These are phyloP conservation scores for Fusarium algeriense DNA, from an alignment of 2,329 filamentous ascomycete genomes.

Conservation along the genomic window DNA sequence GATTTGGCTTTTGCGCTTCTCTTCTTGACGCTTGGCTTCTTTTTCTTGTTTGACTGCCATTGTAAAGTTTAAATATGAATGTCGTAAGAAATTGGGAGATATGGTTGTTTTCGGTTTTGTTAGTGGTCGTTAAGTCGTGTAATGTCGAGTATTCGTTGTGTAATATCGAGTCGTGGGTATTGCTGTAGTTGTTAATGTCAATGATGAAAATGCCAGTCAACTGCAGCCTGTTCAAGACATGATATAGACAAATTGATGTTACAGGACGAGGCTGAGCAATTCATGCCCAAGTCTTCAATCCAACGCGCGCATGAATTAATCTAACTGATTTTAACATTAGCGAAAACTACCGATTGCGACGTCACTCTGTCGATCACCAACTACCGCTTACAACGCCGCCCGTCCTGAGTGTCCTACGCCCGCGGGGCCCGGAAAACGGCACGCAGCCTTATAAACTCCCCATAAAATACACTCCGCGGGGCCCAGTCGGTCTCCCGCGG, in stretches of 20 bases:
- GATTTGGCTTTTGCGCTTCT: background rate
- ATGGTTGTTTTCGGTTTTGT: background rate
- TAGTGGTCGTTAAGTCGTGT: background rate
- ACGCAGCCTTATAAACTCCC: background rate
- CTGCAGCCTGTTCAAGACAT: no score
- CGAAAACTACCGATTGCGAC: background rate
- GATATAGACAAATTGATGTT: background rate
- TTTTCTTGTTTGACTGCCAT: conserved; percentile 1
- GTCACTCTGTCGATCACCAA: background rate
- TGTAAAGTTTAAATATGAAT: background rate
- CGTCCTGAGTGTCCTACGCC: background rate
- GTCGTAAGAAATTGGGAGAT: no score
- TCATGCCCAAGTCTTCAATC: no score
- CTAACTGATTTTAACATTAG: background rate
- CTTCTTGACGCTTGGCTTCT: background rate
- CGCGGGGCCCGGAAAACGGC: background rate
- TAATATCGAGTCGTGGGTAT: no score
- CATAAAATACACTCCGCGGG: conserved; percentile 1
- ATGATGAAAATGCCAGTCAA: background rate
- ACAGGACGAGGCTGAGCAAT: background rate
- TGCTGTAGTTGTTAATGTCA: no score
- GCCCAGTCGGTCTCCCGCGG: conserved; percentile 5
- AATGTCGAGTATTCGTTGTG: no score
- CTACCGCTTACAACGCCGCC: background rate
- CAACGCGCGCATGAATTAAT: background rate